A percentile compares a stretch with the other conserved stretches of the same genome.
Evolutionary conservation across 495 filamentous ascomycete genomes (phyloP).

Genomic region (Hypomontagnella submonticulosa): DNA sequence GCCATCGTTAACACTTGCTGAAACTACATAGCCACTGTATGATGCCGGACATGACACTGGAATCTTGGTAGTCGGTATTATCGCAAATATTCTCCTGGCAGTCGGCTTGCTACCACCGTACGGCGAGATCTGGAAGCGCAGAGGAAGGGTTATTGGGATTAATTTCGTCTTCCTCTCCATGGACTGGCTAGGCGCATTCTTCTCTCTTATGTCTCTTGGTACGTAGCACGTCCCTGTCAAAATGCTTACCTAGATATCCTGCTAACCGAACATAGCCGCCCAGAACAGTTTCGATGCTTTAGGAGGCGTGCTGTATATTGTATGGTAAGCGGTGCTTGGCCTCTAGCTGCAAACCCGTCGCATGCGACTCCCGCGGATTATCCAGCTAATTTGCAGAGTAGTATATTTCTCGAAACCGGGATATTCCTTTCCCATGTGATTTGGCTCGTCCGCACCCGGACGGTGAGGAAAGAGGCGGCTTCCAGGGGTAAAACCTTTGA

Average conservation of each 20-base stretch:
- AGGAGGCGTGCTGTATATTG: constrained; percentile 75
- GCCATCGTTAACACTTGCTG: neutral
- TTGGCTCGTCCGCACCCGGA: constrained; percentile 73
- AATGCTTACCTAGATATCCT: neutral
- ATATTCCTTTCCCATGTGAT: constrained; percentile 75
- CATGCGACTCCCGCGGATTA: too few relatives aligned
- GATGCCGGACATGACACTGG: constrained; percentile 61
- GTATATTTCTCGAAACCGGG: constrained; percentile 71
- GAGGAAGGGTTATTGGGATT: constrained; percentile 75
- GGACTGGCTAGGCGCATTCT: constrained; percentile 78
- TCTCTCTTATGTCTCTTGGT: constrained; percentile 79
- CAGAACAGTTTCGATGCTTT: constrained; percentile 77
- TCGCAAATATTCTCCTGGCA: constrained; percentile 68
- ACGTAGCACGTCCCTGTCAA: constrained; percentile 28
- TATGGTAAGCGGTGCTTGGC: constrained; percentile 60
- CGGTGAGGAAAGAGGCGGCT: constrained; percentile 67
- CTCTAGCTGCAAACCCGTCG: too few relatives aligned
- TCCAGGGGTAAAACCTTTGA: constrained; percentile 68
- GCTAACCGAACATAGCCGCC: constrained; percentile 56
- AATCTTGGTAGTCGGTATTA: constrained; percentile 67
- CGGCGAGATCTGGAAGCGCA: constrained; percentile 75
- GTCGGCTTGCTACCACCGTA: constrained; percentile 75
- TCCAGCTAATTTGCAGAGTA: constrained; percentile 42
- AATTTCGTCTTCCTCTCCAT: constrained; percentile 74
- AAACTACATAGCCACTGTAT: constrained; percentile 59